These are phyloP conservation scores for Acrocalymma vagum DNA, from an alignment of 2,329 filamentous ascomycete genomes.

Conservation along the genomic window DNA sequence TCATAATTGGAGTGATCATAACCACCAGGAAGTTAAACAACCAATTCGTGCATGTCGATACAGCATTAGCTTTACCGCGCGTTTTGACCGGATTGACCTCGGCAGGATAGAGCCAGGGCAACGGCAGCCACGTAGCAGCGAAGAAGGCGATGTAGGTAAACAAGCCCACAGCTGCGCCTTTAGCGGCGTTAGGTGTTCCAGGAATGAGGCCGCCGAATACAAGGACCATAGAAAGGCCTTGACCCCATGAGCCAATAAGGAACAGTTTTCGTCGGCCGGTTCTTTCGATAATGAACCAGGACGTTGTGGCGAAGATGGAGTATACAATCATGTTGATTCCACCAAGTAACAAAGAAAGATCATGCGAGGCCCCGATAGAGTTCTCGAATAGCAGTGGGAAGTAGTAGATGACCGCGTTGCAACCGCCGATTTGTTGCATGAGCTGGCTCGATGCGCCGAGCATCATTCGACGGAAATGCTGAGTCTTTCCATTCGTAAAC, in stretches of 20 bases:
- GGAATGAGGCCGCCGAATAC: constrained; percentile 49
- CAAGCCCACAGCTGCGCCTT: constrained; percentile 64
- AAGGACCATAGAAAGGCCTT: constrained; percentile 63
- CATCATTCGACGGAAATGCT: constrained; percentile 71
- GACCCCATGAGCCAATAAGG: constrained; percentile 57
- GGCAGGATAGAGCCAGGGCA: constrained; percentile 65
- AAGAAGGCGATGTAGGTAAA: constrained; percentile 75
- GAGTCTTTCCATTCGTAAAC: constrained; percentile 69
- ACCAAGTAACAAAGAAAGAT: constrained; percentile 54
- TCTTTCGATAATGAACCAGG: constrained; percentile 72
- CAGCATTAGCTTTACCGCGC: constrained; percentile 61
- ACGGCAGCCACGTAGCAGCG: constrained; percentile 68
- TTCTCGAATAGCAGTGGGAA: constrained; percentile 52
- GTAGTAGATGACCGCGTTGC: constrained; percentile 55
- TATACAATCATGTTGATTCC: constrained; percentile 66
- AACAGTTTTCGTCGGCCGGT: constrained; percentile 59
- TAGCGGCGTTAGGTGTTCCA: constrained; percentile 42
- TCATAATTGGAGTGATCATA: constrained; percentile 49
- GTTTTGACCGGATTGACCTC: constrained; percentile 62
- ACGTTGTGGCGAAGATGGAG: constrained; percentile 63
- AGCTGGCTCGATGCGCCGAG: constrained; percentile 62
- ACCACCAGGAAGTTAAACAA: constrained; percentile 57
- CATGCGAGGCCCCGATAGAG: constrained; percentile 60
- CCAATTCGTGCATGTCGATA: constrained; percentile 63
- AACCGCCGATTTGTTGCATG: constrained; percentile 40